These are phyloP conservation scores for Cryoendolithus antarcticus DNA, from an alignment of 2,329 filamentous ascomycete species.

Conservation along the genomic window DNA sequence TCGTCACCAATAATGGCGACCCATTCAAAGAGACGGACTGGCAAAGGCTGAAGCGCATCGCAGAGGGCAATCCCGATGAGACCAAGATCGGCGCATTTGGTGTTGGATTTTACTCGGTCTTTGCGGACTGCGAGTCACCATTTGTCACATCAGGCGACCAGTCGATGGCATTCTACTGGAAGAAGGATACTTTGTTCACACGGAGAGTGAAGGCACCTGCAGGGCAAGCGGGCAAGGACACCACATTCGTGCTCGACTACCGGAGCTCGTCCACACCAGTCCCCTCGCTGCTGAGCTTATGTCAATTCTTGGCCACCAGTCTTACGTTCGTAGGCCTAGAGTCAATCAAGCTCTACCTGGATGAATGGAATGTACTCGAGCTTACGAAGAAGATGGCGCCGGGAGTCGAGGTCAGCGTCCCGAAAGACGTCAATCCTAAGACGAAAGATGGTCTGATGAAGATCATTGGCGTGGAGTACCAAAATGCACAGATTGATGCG, in stretches of 20 bases:
- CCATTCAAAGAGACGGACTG: slow-evolving; percentile 85
- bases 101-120: slow-evolving; percentile 97
- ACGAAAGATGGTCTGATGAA: slow-evolving; percentile 86
- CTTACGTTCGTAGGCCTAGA: slow-evolving; percentile 88
- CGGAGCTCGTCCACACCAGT: slow-evolving; percentile 77
- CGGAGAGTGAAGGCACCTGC: slow-evolving; percentile 63
- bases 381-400: slow-evolving; percentile 80
- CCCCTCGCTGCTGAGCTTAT: slow-evolving; percentile 72
- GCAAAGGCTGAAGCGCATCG: slow-evolving; percentile 86
- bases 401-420: slow-evolving; percentile 57
- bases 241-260: slow-evolving; percentile 91
- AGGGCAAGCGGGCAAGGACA: slow-evolving; percentile 47
- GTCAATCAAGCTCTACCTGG: slow-evolving; percentile 78
- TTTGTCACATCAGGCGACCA: slow-evolving; percentile 87
- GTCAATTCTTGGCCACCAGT: slow-evolving; percentile 88
- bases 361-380: slow-evolving; percentile 69
- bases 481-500: slow-evolving; percentile 85
- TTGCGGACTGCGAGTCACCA: slow-evolving; percentile 94
- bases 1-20: slow-evolving; percentile 86
- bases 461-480: slow-evolving; percentile 65
- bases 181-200: slow-evolving; percentile 93
- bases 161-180: slow-evolving; percentile 99
- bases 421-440: slow-evolving; percentile 64
- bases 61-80: slow-evolving; percentile 97
- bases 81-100: slow-evolving; percentile 98